phyloP scores from a whole-genome alignment of 2,329 filamentous ascomycete species.

The Botryotinia convoluta region DNA sequence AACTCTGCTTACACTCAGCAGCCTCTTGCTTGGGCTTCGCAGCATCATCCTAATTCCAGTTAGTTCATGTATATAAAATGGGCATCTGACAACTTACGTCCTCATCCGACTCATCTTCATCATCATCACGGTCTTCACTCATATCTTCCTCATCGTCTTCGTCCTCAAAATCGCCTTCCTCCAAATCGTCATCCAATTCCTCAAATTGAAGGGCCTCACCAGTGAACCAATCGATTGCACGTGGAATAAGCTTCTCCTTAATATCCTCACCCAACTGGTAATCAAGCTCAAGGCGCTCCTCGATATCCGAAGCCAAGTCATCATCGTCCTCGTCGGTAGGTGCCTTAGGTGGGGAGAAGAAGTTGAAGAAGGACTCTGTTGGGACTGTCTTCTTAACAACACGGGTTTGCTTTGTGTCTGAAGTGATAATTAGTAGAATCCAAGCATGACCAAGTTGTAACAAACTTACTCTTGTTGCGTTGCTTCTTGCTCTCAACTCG shows the following conservation, averaged over 20 bases:
- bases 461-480: conserved; percentile 89
- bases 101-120: conserved; percentile 79
- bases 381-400: conserved; percentile 99
- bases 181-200: conserved; percentile 81
- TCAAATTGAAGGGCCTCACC: conserved; percentile 96
- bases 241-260: conserved; percentile 99
- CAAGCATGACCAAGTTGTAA: not conserved
- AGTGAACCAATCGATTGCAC: conserved; percentile 99
- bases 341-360: conserved; percentile 90
- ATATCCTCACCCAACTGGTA: conserved; percentile 99
- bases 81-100: conserved; percentile 54
- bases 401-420: conserved; percentile 98
- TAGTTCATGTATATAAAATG: conserved; percentile 21
- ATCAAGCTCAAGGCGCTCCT: conserved; percentile 96
- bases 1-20: conserved; percentile 95
- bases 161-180: conserved; percentile 80
- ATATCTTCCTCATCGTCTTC: conserved; percentile 88
- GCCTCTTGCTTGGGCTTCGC: conserved; percentile 92
- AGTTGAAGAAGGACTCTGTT: conserved; percentile 92
- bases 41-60: conserved; percentile 67
- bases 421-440: conserved; percentile 12
- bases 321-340: conserved; percentile 69
- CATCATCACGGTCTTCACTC: conserved; percentile 69
- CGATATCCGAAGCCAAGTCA: conserved; percentile 83
- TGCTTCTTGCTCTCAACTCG: conserved; percentile 99